These are phyloP conservation scores for Leucogyrophana mollusca DNA, from an alignment of 768 basidiomycete genomes.

Conservation along the genomic window DNA sequence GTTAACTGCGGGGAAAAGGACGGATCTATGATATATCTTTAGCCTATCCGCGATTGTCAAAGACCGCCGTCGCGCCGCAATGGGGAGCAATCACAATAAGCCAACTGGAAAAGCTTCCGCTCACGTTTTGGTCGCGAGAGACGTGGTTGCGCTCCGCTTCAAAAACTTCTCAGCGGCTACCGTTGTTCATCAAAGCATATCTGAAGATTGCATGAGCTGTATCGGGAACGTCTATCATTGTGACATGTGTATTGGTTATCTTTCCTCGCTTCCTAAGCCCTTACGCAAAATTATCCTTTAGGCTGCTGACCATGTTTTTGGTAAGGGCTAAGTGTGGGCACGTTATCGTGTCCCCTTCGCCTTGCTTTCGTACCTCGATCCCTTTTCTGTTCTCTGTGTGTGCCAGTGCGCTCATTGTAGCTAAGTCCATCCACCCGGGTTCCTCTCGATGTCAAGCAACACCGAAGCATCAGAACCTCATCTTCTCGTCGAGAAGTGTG, in stretches of 20 bases:
- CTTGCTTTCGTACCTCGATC: slow-evolving; percentile 24
- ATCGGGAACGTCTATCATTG: slow-evolving; percentile 8
- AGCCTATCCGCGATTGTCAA: not conserved
- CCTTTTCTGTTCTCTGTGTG: too few relatives aligned
- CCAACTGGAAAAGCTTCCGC: slow-evolving; percentile 17
- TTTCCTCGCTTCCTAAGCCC: slow-evolving; percentile 17
- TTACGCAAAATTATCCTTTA: slow-evolving; percentile 23
- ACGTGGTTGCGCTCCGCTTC: slow-evolving; percentile 11
- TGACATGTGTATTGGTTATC: slow-evolving; percentile 33
- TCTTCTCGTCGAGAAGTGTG: slow-evolving; percentile 41
- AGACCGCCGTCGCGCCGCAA: too few relatives aligned
- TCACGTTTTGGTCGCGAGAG: not conserved
- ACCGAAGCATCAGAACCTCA: slow-evolving; percentile 27
- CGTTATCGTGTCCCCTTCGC: slow-evolving; percentile 19
- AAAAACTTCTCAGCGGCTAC: slow-evolving; percentile 18
- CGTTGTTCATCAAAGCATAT: slow-evolving; percentile 23
- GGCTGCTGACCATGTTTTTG: slow-evolving; percentile 23
- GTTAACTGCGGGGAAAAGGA: slow-evolving; percentile 59
- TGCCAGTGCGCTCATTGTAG: slow-evolving; percentile 10
- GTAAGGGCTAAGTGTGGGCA: slow-evolving; percentile 23
- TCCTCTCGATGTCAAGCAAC: slow-evolving; percentile 20
- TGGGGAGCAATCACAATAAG: slow-evolving; percentile 7
- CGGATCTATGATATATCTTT: slow-evolving; percentile 17
- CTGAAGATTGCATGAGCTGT: slow-evolving; percentile 11
- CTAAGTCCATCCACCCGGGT: slow-evolving; percentile 13